Evolutionary conservation across 768 basidiomycete genomes (phyloP), one percentile per base, ranked within the genome.

Genomic region (Lactifluus volemus): DNA sequence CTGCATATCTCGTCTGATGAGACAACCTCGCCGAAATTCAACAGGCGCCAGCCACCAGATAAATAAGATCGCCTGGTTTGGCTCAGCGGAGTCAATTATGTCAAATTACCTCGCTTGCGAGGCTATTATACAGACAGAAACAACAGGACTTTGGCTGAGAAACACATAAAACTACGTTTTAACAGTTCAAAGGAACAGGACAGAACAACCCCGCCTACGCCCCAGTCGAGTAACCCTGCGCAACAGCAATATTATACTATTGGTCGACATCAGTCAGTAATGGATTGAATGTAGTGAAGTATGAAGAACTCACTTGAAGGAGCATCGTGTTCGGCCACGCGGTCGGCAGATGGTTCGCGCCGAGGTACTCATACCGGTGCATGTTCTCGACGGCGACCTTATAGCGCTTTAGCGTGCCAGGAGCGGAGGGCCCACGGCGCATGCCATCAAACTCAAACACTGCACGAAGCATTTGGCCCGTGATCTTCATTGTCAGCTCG

Each of bases 321-420:
- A 82, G 73, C 79, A 91, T 73, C 2, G 83, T 81, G 6, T 79
- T 80, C 0, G 89, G 85, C 88, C 88, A 89, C 17, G 86, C 82
- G 4, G 75, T 75, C 11, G 79, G 73, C 19, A 73, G 56, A 67
- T 82, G 78, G 1, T 75, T 70, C 1, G 69, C 67, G 59, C 81
- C 78, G 61, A 91, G 73, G 70, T 88, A 90, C 56, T 77, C 75
- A 66, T 79, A 79, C 10, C 73, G 73, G 25, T 83, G 78, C 5
- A 77, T 81, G 47, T 79, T 73, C 42, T 75, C 73, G 2, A 67
- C 63, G 55, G 83, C 77, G 53, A 74, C 68, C 45, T 70, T 68
- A 77, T 83, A 88, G 55, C 84, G 76, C 58, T 79, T 79, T 34
- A 92, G 79, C 12, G 58, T 65, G 0, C 90, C 90, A 5, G 86